Conservation (phyloP, 2,329 filamentous ascomycete species). For the Fusarium liriodendri region DNA sequence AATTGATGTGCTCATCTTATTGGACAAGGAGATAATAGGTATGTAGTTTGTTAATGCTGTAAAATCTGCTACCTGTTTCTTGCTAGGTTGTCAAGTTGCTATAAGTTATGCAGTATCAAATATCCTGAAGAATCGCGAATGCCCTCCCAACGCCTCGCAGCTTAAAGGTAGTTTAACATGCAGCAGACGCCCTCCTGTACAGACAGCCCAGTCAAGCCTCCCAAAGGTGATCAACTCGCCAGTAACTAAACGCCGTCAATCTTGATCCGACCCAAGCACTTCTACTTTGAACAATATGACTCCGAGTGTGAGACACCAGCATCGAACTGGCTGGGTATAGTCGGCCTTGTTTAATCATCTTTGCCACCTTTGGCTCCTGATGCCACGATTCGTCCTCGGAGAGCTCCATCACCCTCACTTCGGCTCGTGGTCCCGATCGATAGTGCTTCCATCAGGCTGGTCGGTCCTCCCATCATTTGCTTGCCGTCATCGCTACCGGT, state of each 20-base stretch:
- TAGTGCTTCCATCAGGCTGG: conserved; percentile 47
- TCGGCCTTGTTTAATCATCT: conserved; percentile 20
- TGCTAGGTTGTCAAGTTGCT: conserved; percentile 9
- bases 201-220: not conserved
- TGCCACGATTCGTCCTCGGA: conserved; percentile 52
- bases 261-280: conserved; percentile 12
- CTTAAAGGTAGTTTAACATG: conserved; percentile 34
- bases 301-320: not conserved
- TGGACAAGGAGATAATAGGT: not conserved
- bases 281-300: not conserved
- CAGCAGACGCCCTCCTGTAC: conserved; percentile 19
- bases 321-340: not conserved
- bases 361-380: conserved; percentile 50
- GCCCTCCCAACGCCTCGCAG: conserved; percentile 40
- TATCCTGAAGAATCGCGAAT: conserved; percentile 38
- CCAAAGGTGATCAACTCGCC: conserved; percentile 22
- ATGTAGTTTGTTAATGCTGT: not conserved
- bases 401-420: conserved; percentile 51
- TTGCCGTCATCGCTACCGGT: conserved; percentile 66
- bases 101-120: conserved; percentile 27
- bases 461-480: conserved; percentile 34
- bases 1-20: not conserved
- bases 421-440: conserved; percentile 50
- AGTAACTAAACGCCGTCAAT: conserved; percentile 26
- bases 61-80: conserved; percentile 7